Percentiles rank a stretch among this genome's conserved stretches.
Conservation (phyloP, 371 early-diverging fungal species). For the Mortierella sp. region DNA sequence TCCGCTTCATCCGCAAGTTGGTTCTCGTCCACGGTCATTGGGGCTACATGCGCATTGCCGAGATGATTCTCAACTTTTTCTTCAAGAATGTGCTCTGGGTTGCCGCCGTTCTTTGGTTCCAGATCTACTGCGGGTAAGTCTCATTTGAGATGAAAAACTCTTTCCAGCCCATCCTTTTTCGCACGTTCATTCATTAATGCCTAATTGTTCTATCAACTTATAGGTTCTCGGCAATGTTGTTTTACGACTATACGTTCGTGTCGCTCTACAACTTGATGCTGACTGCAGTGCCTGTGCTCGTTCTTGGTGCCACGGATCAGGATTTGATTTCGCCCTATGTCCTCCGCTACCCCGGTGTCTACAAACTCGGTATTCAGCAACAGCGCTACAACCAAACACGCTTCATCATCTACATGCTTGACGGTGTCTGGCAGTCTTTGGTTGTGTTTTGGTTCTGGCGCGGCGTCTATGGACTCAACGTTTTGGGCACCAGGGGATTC, state of each 20-base stretch:
- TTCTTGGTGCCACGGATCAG: constrained; percentile 77
- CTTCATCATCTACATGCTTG: constrained; percentile 76
- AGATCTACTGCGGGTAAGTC: constrained; percentile 80
- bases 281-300: constrained; percentile 78
- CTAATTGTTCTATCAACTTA: not conserved
- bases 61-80: constrained; percentile 92
- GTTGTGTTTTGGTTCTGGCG: constrained; percentile 74
- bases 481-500: constrained; percentile 55
- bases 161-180: not conserved
- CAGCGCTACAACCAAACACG: constrained; percentile 69
- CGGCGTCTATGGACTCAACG: constrained; percentile 60
- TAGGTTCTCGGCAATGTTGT: constrained; percentile 84
- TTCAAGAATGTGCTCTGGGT: constrained; percentile 95
- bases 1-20: constrained; percentile 87
- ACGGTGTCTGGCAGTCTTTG: constrained; percentile 81
- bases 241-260: constrained; percentile 90
- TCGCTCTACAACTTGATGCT: constrained; percentile 87
- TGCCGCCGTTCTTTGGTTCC: constrained; percentile 86
- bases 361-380: constrained; percentile 74
- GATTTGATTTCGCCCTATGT: constrained; percentile 70
- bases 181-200: not conserved
- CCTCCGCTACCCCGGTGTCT: constrained; percentile 74
- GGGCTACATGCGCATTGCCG: constrained; percentile 91
- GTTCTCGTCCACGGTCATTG: constrained; percentile 90
- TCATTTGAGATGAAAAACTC: not conserved